Evolutionary conservation across 176 grass and related monocot species (phyloP), one percentile per base, ranked within the genome.

Genomic region (Panicum miliaceum): DNA sequence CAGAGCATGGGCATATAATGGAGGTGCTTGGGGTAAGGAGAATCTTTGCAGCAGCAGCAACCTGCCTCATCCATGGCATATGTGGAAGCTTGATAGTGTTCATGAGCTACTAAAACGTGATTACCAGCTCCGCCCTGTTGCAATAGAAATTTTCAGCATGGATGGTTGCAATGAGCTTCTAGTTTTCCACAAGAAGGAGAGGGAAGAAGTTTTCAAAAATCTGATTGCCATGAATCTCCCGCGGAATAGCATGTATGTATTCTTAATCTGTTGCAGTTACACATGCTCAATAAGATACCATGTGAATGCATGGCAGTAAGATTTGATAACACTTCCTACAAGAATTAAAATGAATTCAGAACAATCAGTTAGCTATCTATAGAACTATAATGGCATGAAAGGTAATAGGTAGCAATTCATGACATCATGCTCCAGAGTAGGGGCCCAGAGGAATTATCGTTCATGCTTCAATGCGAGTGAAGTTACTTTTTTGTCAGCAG

Each of bases 1-100:
- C 75, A 92, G 97, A 90, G 93, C 97, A 75, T 99, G 97, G 97
- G 93, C 93, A 83, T 99, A 94, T 42, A 89, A 96, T 69, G 93
- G 97, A 82, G 97, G 97, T 90, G 97, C 93, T 87, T 96, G 97
- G 97, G 93, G 97, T 54, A 99, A 99, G 75, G 97, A 99, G 86
- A 96, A 94, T 56, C 40, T 94, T 88, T 94, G 89, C 84, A 91
- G 86, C 51, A 96, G 89, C 72, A 87, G 91, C 70, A 94, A 92
- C 76, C 80, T 99, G 70, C 93, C 91, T 63, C 97, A 99, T 83
- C 91, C 91, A 40, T 99, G 97, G 97, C 93, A 99, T 86, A 99
- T 96, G 93, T 99, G 97, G 97, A 99, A 99, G 78, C 86, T 99
- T 64, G 97, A 99, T 89, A 96, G 97, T 73, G 94, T 99, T 65